A percentile compares a stretch with the other conserved stretches of the same genome.
Evolutionary conservation across 805 yeast genomes (phyloP).

Genomic region (Huiozyma naganishii): DNA sequence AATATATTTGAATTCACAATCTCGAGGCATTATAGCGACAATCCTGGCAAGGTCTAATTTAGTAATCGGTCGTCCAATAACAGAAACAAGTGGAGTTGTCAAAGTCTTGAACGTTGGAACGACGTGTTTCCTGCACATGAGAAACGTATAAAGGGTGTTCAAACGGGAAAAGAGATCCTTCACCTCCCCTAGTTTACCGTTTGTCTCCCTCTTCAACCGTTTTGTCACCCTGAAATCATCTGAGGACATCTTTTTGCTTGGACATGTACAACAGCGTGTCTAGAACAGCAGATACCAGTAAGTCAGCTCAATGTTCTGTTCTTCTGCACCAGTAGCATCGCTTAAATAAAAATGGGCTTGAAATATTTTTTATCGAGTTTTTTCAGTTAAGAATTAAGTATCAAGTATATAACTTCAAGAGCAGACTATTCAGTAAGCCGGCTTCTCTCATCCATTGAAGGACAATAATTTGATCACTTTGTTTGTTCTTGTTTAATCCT

Average conservation of each 20-base stretch:
- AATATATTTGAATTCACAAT: constrained; percentile 60
- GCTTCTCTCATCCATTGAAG: too few species aligned
- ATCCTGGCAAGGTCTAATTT: constrained; percentile 54
- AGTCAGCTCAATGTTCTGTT: too few species aligned
- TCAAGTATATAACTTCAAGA: too few species aligned
- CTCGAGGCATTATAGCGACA: constrained; percentile 52
- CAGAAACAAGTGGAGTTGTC: constrained; percentile 41
- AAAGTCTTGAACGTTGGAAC: constrained; percentile 46
- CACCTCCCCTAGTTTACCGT: constrained; percentile 10
- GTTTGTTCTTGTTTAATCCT: too few species aligned
- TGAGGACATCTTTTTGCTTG: neutral
- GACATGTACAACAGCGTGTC: neutral
- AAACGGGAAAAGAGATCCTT: constrained; percentile 40
- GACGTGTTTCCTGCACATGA: constrained; percentile 49
- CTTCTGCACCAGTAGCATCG: too few species aligned
- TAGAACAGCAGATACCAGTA: too few species aligned
- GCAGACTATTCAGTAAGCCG: too few species aligned
- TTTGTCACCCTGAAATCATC: neutral
- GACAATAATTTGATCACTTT: too few species aligned
- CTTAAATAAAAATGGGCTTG: too few species aligned
- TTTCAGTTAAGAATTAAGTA: too few species aligned
- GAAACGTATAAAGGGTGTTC: constrained; percentile 52
- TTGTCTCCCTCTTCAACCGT: neutral
- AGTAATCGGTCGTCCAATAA: constrained; percentile 35
- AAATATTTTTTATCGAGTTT: too few species aligned